Base-by-base conservation (phyloP, 2,329 filamentous ascomycete genomes). In the Colletotrichum sp. region DNA sequence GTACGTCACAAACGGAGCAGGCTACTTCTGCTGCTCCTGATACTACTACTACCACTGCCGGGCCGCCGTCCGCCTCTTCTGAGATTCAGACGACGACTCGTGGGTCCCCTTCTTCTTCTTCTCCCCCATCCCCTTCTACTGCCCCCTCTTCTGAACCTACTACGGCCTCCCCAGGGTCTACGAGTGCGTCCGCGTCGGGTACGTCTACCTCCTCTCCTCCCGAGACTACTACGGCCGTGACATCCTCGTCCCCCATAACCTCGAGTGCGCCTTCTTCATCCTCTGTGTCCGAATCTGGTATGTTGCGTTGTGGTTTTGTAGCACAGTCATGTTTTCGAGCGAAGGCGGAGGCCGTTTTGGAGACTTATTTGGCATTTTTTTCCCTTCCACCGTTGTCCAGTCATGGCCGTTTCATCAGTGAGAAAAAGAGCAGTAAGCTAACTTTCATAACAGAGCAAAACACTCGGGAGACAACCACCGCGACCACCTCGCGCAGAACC, bases 401-500 rank as follows among this genome's bases (percentile, higher is more conserved):
- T 60, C 34, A 64, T 26, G 21, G 28, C 52, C 28, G 30, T n/a
- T 49, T 57, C n/a, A 57, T 70, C 66, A 62, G 16, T 44, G 34
- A 59, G 15, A 18, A 32, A 26, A 30, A 49, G 26, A 24, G 18
- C 28, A 15, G 26, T 8, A 21, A n/a, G 26, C 72, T 77, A 70
- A 78, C 59, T 66, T 75, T 66, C 66, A 52, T 52, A 8, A 36
- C 55, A 69, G 52, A 60, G 21, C 79, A 21, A 78, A 80, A 80
- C 8, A 78, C 79, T 16, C 78, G 81, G 36, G 76, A 79, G 16
- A 83, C 83, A 8, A 82, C 85, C 30, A 85, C 84, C 24, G 81
- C 83, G 26, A 70, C 64, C 32, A 52, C 77, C 5, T 30, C 67
- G n/a, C 70, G 75, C 7, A 83, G 84, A 26, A 82, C 79, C 8